Base-by-base conservation (phyloP, 106 monocot species). In the Dioscorea zingiberensis region DNA sequence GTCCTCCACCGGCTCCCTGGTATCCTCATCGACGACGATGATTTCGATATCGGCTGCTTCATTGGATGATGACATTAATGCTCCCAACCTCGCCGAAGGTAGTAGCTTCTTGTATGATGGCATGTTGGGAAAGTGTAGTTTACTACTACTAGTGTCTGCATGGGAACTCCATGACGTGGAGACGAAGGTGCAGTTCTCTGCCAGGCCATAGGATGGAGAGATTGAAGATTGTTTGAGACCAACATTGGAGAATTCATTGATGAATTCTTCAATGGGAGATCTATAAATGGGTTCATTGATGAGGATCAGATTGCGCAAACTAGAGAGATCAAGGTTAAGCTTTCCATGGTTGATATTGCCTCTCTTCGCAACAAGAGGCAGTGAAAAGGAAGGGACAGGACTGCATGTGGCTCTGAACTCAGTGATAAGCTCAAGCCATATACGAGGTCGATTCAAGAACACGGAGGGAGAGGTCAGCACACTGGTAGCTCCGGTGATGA, bases 101-200 rank as follows among this genome's bases (percentile, higher is more conserved):
- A 82, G 67, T 9, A 82, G 59, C 44, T 69, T 73, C 24, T 65
- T 77, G 77, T 77, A 73, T 0, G 69, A 63, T n/a, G 76, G 81
- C 46, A 80, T 2, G 22, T 53, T 58, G 0, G 54, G 4, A 13
- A 47, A 51, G 2, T 57, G 12, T n/a, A n/a, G n/a, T n/a, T 16
- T 15, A 13, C 21, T n/a, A n/a, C n/a, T n/a, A n/a, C n/a, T n/a
- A n/a, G n/a, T n/a, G n/a, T 38, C 38, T 38, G 38, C 38, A 15
- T 21, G 48, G 15, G 27, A 47, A 19, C 26, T 47, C 80, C 80
- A 80, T 28, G 81, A 29, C 0, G 81, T 81, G 48, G 81, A 76
- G 18, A 77, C 76, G 17, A 81, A 81, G 17, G 81, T 81, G 74
- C 81, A 81, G 69, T 81, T 81, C 68, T 81, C 81, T 0, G 81